These are phyloP conservation scores for Microdochium bolleyi DNA, from an alignment of 2,329 filamentous ascomycete genomes.

Conservation along the genomic window DNA sequence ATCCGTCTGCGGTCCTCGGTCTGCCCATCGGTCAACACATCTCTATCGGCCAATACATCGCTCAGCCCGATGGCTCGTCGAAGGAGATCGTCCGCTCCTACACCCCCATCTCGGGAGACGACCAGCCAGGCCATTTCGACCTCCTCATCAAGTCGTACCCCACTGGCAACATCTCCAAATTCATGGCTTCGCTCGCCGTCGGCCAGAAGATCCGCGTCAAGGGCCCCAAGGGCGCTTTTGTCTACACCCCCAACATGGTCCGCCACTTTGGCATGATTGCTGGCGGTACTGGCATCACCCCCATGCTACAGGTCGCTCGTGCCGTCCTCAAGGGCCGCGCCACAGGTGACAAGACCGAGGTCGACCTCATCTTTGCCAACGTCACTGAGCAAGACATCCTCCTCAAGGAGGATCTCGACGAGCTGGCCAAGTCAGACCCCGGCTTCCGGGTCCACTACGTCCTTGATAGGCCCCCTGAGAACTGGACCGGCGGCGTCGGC, in stretches of 20 bases:
- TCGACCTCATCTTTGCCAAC: slow-evolving; percentile 96
- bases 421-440: slow-evolving; percentile 66
- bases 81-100: slow-evolving; percentile 89
- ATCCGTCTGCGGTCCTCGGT: slow-evolving; percentile 73
- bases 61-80: slow-evolving; percentile 57
- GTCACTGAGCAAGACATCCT: slow-evolving; percentile 90
- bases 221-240: slow-evolving; percentile 95
- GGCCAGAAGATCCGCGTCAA: slow-evolving; percentile 84
- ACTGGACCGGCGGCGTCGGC: slow-evolving; percentile 86
- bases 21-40: slow-evolving; percentile 99
- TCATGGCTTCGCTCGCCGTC: slow-evolving; percentile 75
- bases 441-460: slow-evolving; percentile 90
- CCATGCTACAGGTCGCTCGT: slow-evolving; percentile 94
- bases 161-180: slow-evolving; percentile 92
- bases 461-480: slow-evolving; percentile 87
- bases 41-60: slow-evolving; percentile 75
- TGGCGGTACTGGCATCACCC: slow-evolving; percentile 94
- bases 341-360: slow-evolving; percentile 74
- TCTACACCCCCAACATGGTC: slow-evolving; percentile 96
- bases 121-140: slow-evolving; percentile 87
- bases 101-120: slow-evolving; percentile 84
- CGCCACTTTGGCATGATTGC: slow-evolving; percentile 97
- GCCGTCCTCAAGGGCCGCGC: slow-evolving; percentile 78
- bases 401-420: slow-evolving; percentile 83
- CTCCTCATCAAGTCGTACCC: slow-evolving; percentile 97